Percentiles rank a stretch among this genome's conserved stretches.
These are phyloP conservation scores for Alternaria incomplexa DNA, from an alignment of 2,329 filamentous ascomycete species.

Conservation along the genomic window DNA sequence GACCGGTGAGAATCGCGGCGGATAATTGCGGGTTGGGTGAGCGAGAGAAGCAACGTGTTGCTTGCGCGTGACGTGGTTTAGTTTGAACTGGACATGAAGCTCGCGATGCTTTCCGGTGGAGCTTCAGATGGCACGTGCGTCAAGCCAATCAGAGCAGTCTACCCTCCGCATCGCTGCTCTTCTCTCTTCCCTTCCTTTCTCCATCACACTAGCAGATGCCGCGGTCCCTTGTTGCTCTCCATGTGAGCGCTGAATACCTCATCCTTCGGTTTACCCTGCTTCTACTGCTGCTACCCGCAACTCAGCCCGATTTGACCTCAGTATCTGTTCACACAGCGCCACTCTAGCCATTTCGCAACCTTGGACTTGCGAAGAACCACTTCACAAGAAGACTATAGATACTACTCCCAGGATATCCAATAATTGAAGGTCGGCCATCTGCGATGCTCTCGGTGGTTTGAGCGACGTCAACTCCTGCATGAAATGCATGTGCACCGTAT, in stretches of 20 bases:
- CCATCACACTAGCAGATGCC: background rate
- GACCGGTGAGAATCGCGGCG: too few relatives aligned
- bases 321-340: background rate
- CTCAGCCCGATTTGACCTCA: background rate
- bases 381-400: background rate
- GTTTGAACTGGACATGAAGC: background rate
- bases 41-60: background rate
- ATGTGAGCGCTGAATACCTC: background rate
- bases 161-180: background rate
- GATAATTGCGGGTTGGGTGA: background rate
- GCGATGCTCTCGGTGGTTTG: background rate
- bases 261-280: background rate
- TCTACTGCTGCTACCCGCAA: background rate
- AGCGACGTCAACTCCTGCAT: background rate
- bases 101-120: slow-evolving; percentile 2
- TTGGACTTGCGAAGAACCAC: background rate
- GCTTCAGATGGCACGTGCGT: background rate
- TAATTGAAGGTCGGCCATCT: background rate
- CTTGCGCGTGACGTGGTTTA: background rate
- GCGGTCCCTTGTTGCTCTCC: fast-evolving
- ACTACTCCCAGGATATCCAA: background rate
- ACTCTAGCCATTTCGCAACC: background rate
- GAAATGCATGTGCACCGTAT: background rate
- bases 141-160: background rate
- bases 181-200: too few relatives aligned